Evolutionary conservation across 2,329 filamentous ascomycete species (phyloP).

Genomic region (Colletotrichum cuscutae): DNA sequence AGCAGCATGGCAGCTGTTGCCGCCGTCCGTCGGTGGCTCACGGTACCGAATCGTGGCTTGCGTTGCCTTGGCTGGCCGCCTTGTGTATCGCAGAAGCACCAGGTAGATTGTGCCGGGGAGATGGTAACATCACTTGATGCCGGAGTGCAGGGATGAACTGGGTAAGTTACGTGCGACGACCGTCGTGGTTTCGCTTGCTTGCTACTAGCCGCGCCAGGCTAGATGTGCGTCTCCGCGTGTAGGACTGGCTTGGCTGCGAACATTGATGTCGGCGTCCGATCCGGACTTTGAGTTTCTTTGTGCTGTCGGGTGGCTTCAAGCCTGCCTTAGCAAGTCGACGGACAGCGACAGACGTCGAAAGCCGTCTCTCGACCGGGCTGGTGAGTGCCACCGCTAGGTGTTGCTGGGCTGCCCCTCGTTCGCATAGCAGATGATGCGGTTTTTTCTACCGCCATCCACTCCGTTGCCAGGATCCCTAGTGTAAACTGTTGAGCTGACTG

Average conservation of each 20-base stretch:
- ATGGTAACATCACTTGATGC: constrained; percentile 5
- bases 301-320: constrained; percentile 6
- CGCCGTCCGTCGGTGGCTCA: not conserved
- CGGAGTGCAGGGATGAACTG: not conserved
- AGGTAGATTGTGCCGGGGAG: constrained; percentile 1
- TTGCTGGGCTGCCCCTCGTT: not conserved
- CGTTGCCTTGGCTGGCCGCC: not conserved
- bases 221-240: constrained; percentile 1
- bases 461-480: not conserved
- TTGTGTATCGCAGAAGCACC: constrained; percentile 9
- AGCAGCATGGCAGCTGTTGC: not conserved
- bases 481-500: not conserved
- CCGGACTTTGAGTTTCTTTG: not conserved
- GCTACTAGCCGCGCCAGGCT: not conserved
- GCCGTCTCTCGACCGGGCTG: not conserved
- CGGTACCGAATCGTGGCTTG: constrained; percentile 17
- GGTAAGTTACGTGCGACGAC: constrained; percentile 3
- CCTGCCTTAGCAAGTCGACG: not conserved
- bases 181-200: not conserved
- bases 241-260: not conserved
- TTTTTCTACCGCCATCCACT: not conserved
- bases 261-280: not conserved
- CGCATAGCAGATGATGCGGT: not conserved
- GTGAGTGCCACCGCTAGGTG: not conserved
- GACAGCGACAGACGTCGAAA: not conserved